Percentiles rank a stretch among this genome's conserved stretches.
Evolutionary conservation across 768 basidiomycete species (phyloP).

Genomic region (Boletus rubescentipes): DNA sequence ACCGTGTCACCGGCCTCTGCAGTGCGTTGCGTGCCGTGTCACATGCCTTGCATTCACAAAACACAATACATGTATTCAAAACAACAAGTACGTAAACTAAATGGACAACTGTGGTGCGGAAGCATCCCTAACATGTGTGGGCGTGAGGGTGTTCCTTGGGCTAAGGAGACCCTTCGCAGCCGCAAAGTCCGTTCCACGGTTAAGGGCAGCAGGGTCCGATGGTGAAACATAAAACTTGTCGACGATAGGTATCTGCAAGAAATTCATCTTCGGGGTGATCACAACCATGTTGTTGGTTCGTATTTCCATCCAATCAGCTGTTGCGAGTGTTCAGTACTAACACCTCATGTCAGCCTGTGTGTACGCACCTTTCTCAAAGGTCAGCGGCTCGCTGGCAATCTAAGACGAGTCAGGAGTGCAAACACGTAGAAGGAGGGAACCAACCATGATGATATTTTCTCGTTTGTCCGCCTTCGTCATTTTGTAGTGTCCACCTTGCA

Average conservation of each 20-base stretch:
- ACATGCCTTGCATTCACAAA: constrained; percentile 1
- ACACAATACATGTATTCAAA: neutral
- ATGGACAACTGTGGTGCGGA: constrained; percentile 22
- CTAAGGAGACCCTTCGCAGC: constrained; percentile 83
- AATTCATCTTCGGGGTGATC: constrained; percentile 93
- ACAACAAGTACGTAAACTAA: neutral
- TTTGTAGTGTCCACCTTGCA: constrained; percentile 85
- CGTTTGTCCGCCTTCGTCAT: constrained; percentile 96
- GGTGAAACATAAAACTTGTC: constrained; percentile 93
- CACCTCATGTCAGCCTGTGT: neutral
- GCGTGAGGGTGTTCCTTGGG: constrained; percentile 43
- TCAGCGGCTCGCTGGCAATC: constrained; percentile 92
- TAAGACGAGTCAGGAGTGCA: constrained; percentile 27
- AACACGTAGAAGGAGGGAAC: constrained; percentile 4
- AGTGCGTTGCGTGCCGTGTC: constrained; percentile 1
- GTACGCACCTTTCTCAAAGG: constrained; percentile 83
- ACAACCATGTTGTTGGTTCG: constrained; percentile 95
- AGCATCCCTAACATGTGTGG: constrained; percentile 21
- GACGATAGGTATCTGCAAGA: constrained; percentile 89
- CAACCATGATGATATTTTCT: constrained; percentile 91
- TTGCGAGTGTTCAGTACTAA: neutral
- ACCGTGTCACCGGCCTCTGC: neutral
- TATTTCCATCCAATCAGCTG: constrained; percentile 98
- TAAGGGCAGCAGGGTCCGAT: constrained; percentile 69
- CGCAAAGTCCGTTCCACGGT: constrained; percentile 79